phyloP scores from a whole-genome alignment of 352 stramenopile species.

The Globisporangium heterothallicum region DNA sequence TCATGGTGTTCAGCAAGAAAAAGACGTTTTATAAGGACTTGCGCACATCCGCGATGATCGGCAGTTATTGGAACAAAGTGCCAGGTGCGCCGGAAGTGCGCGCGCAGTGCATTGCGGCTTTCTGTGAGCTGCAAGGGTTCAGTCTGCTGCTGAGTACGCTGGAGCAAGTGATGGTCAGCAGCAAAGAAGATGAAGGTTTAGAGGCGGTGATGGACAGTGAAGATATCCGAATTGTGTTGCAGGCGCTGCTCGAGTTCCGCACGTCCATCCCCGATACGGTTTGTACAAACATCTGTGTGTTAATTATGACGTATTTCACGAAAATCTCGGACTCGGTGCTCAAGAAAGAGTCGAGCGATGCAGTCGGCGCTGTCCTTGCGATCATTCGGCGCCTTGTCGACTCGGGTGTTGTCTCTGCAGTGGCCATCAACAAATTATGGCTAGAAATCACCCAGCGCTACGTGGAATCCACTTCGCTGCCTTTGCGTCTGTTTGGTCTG shows the following conservation, averaged over 20 bases:
- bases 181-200: slow-evolving; percentile 32
- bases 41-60: slow-evolving; percentile 83
- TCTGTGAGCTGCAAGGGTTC: slow-evolving; percentile 81
- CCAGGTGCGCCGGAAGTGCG: slow-evolving; percentile 75
- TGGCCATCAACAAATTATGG: slow-evolving; percentile 71
- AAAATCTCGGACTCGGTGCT: slow-evolving; percentile 71
- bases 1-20: slow-evolving; percentile 88
- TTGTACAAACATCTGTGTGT: slow-evolving; percentile 56
- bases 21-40: slow-evolving; percentile 88
- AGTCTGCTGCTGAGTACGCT: slow-evolving; percentile 64
- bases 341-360: slow-evolving; percentile 84
- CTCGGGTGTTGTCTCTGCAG: slow-evolving; percentile 37
- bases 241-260: slow-evolving; percentile 75
- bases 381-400: slow-evolving; percentile 81
- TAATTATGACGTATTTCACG: slow-evolving; percentile 83
- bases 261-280: slow-evolving; percentile 58
- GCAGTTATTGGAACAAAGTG: slow-evolving; percentile 88
- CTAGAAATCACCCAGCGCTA: slow-evolving; percentile 79
- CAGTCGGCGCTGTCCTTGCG: slow-evolving; percentile 68
- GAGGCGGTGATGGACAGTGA: slow-evolving; percentile 68
- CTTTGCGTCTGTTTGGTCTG: slow-evolving; percentile 92
- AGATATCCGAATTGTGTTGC: slow-evolving; percentile 72
- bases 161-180: slow-evolving; percentile 59
- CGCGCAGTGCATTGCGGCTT: slow-evolving; percentile 74
- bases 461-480: slow-evolving; percentile 89